Conservation (phyloP, 2,329 filamentous ascomycete genomes). For the Arthrinium puccinioides region DNA sequence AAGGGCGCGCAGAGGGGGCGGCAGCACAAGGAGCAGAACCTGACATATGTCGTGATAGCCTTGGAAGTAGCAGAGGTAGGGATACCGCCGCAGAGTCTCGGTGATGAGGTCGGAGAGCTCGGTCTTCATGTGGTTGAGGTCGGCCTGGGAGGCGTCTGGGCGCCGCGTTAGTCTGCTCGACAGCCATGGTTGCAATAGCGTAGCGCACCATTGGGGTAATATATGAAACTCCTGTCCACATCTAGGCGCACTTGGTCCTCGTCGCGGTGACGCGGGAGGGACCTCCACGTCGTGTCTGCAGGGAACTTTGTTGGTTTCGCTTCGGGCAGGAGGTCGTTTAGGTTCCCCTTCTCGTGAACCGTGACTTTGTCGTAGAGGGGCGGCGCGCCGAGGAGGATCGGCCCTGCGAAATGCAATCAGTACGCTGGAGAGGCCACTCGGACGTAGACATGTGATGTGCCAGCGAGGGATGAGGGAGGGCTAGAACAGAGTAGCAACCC, state of each 20-base stretch:
- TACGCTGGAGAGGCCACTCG: no score
- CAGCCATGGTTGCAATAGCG: no score
- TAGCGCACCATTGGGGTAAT: conserved; percentile 74
- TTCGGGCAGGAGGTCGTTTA: conserved; percentile 9
- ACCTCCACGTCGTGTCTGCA: conserved; percentile 50
- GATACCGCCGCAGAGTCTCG: conserved; percentile 70
- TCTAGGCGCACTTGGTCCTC: conserved; percentile 89
- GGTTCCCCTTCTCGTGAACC: conserved; percentile 10
- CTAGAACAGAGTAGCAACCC: conserved; percentile 35
- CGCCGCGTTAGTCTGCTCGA: conserved; percentile 6
- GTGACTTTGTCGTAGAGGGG: conserved; percentile 6
- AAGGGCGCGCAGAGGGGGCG: conserved; percentile 48
- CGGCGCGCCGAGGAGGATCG: conserved; percentile 43
- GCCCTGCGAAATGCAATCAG: conserved; percentile 42
- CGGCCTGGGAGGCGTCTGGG: conserved; percentile 59
- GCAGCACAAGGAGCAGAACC: conserved; percentile 82
- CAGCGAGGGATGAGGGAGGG: conserved; percentile 1
- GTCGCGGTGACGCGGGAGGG: conserved; percentile 71
- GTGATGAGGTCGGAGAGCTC: conserved; percentile 77
- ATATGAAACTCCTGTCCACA: conserved; percentile 93
- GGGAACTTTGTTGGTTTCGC: no score
- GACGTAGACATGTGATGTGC: no score
- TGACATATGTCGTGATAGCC: conserved; percentile 98
- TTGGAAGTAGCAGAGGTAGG: conserved; percentile 91
- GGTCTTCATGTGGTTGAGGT: conserved; percentile 63